Evolutionary conservation across 2,329 filamentous ascomycete species (phyloP).

Genomic region (Chrysosporium queenslandicum): DNA sequence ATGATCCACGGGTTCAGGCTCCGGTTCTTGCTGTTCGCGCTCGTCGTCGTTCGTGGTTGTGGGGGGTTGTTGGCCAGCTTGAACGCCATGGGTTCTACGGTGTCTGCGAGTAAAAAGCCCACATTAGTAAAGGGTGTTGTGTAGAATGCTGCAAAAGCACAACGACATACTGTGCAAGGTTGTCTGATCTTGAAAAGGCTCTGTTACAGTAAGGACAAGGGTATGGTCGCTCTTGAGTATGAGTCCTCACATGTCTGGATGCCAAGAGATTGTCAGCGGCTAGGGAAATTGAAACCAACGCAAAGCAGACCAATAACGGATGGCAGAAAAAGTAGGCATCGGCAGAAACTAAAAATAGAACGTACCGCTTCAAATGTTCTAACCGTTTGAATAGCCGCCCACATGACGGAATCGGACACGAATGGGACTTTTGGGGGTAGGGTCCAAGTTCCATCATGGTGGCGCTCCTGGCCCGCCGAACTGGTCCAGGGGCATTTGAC

Average conservation of each 20-base stretch:
- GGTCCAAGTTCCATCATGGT: slow-evolving; percentile 95
- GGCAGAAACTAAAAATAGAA: slow-evolving; percentile 23
- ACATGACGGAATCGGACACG: slow-evolving; percentile 96
- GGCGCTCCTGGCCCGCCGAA: slow-evolving; percentile 82
- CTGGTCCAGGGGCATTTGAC: slow-evolving; percentile 53
- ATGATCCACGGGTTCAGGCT: slow-evolving; percentile 69
- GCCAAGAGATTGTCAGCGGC: slow-evolving; percentile 43
- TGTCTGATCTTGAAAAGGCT: slow-evolving; percentile 96
- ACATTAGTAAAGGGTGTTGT: neutral
- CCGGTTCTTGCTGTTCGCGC: slow-evolving; percentile 78
- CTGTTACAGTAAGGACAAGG: slow-evolving; percentile 97
- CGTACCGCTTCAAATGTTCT: slow-evolving; percentile 98
- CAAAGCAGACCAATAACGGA: slow-evolving; percentile 26
- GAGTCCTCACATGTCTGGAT: slow-evolving; percentile 89
- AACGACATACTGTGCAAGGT: slow-evolving; percentile 78
- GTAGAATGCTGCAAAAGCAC: neutral
- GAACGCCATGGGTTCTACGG: slow-evolving; percentile 70
- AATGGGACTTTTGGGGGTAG: slow-evolving; percentile 96
- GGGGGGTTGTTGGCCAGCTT: slow-evolving; percentile 43
- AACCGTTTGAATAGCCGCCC: slow-evolving; percentile 96
- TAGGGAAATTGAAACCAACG: slow-evolving; percentile 28
- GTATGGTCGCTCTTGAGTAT: slow-evolving; percentile 98
- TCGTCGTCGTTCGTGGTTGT: slow-evolving; percentile 57
- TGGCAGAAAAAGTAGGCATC: slow-evolving; percentile 21
- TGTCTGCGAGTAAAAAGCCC: slow-evolving; percentile 40